Evolutionary conservation across 2,329 filamentous ascomycete genomes (phyloP), one percentile per base, ranked within the genome.

Genomic region (Diaporthe sp.): DNA sequence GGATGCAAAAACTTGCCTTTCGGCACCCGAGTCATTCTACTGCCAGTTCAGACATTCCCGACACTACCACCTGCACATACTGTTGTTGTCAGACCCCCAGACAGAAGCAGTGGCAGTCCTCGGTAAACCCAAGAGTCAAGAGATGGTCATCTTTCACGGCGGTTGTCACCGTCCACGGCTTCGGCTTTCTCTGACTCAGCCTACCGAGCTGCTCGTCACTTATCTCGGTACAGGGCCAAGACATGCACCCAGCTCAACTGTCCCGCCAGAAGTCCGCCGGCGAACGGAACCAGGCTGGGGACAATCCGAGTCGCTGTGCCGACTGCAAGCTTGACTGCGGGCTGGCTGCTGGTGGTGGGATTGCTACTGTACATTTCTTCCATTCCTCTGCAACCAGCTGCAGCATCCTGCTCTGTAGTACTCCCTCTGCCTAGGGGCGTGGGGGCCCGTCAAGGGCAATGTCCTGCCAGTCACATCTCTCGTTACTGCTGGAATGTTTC

Each of bases 1-100:
- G 65, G 65, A 31, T 69, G 49, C 65, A 69, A 42, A 55, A 55
- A 57, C 31, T 17, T 31, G 34, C n/a, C 37, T 51, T 73, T 73
- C 71, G 71, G 71, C 58, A 65, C 39, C 71, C 71, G 71, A 73
- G 58, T 62, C 34, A 53, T 39, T 37, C 37, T 72, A 22, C 61
- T 46, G 34, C 57, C 55, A 34, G 22, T 39, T n/a, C 25, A 22
- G 65, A 55, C 46, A 53, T 55, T 15, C 49, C 65, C 65, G 65
- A 69, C 65, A 53, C 22, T 19, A 31, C 46, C 25, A 39, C n/a
- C 49, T 68, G 17, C 12, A n/a, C 13, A 5, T 2, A 15, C 22
- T 59, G 57, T 22, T 65, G 61, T 46, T 65, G 25, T 37, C 65
- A 69, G 49, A 55, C 65, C 22, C 46, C 46, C 49, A 42, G 65